These are phyloP conservation scores for Aspergillus spinulosporus DNA, from an alignment of 2,329 filamentous ascomycete genomes.

Conservation along the genomic window DNA sequence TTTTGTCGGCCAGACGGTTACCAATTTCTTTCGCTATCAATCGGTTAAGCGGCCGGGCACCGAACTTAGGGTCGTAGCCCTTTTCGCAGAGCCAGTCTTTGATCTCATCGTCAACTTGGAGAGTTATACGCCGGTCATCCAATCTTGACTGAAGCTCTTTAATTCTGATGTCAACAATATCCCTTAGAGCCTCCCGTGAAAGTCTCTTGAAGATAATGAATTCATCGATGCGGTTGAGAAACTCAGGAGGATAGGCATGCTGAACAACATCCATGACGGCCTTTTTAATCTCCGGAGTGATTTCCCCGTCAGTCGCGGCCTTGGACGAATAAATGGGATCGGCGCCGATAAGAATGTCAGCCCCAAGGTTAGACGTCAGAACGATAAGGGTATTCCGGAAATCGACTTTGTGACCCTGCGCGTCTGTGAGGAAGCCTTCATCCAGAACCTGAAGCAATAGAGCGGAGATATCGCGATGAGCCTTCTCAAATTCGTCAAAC, in stretches of 20 bases:
- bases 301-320: constrained; percentile 64
- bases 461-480: constrained; percentile 90
- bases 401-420: constrained; percentile 94
- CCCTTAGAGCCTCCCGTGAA: constrained; percentile 72
- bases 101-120: constrained; percentile 70
- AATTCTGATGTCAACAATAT: constrained; percentile 91
- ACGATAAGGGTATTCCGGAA: constrained; percentile 97
- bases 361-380: constrained; percentile 90
- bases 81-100: constrained; percentile 84
- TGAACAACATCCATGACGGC: constrained; percentile 88
- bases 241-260: constrained; percentile 77
- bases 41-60: constrained; percentile 85
- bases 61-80: constrained; percentile 89
- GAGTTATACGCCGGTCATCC: constrained; percentile 77
- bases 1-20: constrained; percentile 84
- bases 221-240: constrained; percentile 93
- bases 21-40: constrained; percentile 88
- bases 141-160: constrained; percentile 79
- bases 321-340: constrained; percentile 65
- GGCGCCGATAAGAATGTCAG: constrained; percentile 81
- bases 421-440: constrained; percentile 92
- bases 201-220: constrained; percentile 95
- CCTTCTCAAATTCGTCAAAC: constrained; percentile 98
- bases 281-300: constrained; percentile 70
- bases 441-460: constrained; percentile 91